These are phyloP conservation scores for Colletotrichum sublineola DNA, from an alignment of 2,329 filamentous ascomycete genomes.

Conservation along the genomic window DNA sequence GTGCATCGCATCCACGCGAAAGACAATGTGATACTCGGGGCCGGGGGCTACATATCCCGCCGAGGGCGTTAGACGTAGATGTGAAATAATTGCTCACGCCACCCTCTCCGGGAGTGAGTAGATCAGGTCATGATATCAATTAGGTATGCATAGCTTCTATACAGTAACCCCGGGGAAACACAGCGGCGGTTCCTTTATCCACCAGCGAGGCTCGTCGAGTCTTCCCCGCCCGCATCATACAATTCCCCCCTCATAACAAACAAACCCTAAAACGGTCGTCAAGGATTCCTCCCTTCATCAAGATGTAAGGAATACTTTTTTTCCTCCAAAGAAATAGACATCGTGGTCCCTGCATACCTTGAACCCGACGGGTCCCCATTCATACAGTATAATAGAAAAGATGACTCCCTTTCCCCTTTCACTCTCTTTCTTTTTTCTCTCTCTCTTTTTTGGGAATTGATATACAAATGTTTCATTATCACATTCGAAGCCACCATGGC, in stretches of 20 bases:
- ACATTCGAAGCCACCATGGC: neutral
- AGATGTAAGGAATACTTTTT: neutral
- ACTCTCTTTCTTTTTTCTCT: neutral
- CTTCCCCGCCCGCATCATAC: conserved; percentile 1
- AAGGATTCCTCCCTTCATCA: neutral
- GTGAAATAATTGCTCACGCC: neutral
- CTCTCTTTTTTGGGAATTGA: neutral
- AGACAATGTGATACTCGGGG: too few relatives aligned
- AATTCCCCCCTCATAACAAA: neutral
- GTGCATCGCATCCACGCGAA: neutral
- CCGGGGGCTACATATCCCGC: neutral
- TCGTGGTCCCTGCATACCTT: neutral
- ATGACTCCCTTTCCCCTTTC: neutral
- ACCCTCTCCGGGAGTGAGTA: neutral
- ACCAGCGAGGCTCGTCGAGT: neutral
- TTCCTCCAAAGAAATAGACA: neutral
- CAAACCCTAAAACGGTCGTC: neutral
- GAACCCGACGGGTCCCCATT: neutral
- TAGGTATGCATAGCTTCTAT: conserved; percentile 15
- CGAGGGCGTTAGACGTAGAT: neutral
- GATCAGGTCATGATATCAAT: conserved; percentile 9
- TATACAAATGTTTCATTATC: neutral
- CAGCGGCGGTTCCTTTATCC: neutral
- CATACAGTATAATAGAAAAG: neutral
- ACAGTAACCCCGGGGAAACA: neutral